Base-by-base conservation (phyloP, 2,329 filamentous ascomycete species). In the Neodidymelliopsis sp. region DNA sequence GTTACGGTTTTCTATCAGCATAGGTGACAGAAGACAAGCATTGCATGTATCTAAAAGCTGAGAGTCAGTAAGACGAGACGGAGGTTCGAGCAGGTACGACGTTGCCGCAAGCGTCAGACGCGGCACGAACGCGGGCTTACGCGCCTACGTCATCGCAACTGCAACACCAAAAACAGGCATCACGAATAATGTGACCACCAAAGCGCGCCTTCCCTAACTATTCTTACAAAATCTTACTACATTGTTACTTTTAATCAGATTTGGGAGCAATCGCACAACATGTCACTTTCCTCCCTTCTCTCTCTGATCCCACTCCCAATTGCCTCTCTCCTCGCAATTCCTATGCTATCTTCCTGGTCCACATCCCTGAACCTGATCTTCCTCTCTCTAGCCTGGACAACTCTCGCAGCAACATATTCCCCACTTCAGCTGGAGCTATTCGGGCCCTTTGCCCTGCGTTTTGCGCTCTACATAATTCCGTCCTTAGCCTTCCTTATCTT, bases 371-470 rank as follows among this genome's bases (percentile, higher is more conserved):
- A 94, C 71, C 76, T 96, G 18, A 77, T 95, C 54, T 92, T 96
- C 77, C 94, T 96, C 74, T 93, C 91, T 71, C 83, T 96, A 76
- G 93, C 90, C 60, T 96, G 91, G 91, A 85, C 85, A 5, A 93
- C 90, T 0, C 81, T 97, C 23, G 84, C 95, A 28, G 77, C 93
- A 3, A 88, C 88, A 6, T 88, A 95, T 63, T 80, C 87, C 1
- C 85, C 89, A 0, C 77, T 94, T 12, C 82, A 84, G 49, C 84
- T 96, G 48, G 90, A 96, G 70, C 70, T 94, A 1, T 77, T 89
- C 41, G 89, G 86, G 45, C 86, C 87, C 0, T 70, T 90, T 4
- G 81, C 83, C 18, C 77, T 91, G 37, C 86, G 89, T 30, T 49
- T 86, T 8, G 57, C 89, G 4, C 85, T 92, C 63, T 95, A 86